phyloP scores from a whole-genome alignment of 2,329 filamentous ascomycete species.

The Aspergillus eucalypticola region DNA sequence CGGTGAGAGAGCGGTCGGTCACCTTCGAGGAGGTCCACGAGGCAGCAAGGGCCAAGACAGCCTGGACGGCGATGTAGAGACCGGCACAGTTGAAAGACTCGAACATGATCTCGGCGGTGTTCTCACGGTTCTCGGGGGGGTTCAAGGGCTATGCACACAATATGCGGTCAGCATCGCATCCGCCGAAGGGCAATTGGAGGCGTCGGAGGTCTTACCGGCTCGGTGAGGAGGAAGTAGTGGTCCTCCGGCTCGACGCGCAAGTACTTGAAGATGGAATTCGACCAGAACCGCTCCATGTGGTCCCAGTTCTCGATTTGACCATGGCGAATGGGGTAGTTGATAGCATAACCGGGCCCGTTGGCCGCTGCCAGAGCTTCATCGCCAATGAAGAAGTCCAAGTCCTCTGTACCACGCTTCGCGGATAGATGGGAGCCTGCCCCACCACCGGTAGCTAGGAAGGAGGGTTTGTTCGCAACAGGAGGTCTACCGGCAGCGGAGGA shows the following conservation, averaged over 20 bases:
- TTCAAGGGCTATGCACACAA: constrained; percentile 72
- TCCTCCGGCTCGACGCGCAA: constrained; percentile 97
- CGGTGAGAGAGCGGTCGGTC: constrained; percentile 90
- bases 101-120: constrained; percentile 99
- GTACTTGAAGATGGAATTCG: constrained; percentile 99
- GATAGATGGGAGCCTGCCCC: constrained; percentile 80
- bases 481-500: constrained; percentile 84
- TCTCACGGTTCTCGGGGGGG: constrained; percentile 97
- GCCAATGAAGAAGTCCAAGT: constrained; percentile 97
- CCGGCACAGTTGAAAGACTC: constrained; percentile 99
- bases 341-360: constrained; percentile 85
- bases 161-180: background rate
- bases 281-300: constrained; percentile 99
- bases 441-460: constrained; percentile 88
- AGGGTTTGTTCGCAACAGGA: constrained; percentile 89
- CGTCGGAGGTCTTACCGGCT: constrained; percentile 67
- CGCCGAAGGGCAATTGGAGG: background rate
- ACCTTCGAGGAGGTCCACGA: constrained; percentile 99
- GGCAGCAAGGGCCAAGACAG: constrained; percentile 90
- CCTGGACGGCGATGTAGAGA: constrained; percentile 97
- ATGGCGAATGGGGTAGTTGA: constrained; percentile 97
- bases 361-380: constrained; percentile 89
- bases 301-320: constrained; percentile 99
- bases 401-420: constrained; percentile 91
- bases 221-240: constrained; percentile 96